Evolutionary conservation across 495 filamentous ascomycete species (phyloP), one percentile per base, ranked within the genome.

Genomic region (Daldinia loculata): DNA sequence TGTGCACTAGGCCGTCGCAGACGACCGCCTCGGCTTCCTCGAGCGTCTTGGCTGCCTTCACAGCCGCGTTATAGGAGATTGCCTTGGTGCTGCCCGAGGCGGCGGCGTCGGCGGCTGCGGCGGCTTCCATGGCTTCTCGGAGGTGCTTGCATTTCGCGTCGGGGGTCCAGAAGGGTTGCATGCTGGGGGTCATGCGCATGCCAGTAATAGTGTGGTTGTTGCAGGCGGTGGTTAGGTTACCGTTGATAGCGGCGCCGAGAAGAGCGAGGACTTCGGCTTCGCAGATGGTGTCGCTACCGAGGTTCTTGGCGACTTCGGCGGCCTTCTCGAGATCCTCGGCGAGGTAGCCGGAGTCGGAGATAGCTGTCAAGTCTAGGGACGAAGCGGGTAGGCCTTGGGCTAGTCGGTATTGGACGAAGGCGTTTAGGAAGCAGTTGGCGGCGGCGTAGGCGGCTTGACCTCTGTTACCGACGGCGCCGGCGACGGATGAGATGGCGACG

Each of bases 371-470:
- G 50, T 88, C 84, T 29, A 91, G 78, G 17, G 83, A 84, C 1
- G 84, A 80, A 14, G 84, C 82, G 7, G 84, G 82, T 2, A 85
- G 77, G 5, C 83, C 84, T 34, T 73, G 79, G 0, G 78, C 69
- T 22, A 79, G 78, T 0, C 85, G 79, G 76, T 85, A 77, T 60
- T 84, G 83, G 0, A 82, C 81, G 29, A 88, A 77, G 0, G 82
- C 82, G 66, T 88, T 86, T 6, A 89, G 80, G 78, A 87, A 91
- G 56, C 85, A 85, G 73, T 90, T 91, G 24, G 86, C 88, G 0
- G 89, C 88, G 17, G 87, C 84, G 74, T 92, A 92, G 7, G 87
- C 87, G 3, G 87, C 83, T 76, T 92, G 90, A 0, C 86, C 86
- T 53, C 82, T 75, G 76, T 84, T 87, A 2, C 90, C 90, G 32